Evolutionary conservation across 2,329 filamentous ascomycete genomes (phyloP).

Genomic region (Rhynchosporium secalis): DNA sequence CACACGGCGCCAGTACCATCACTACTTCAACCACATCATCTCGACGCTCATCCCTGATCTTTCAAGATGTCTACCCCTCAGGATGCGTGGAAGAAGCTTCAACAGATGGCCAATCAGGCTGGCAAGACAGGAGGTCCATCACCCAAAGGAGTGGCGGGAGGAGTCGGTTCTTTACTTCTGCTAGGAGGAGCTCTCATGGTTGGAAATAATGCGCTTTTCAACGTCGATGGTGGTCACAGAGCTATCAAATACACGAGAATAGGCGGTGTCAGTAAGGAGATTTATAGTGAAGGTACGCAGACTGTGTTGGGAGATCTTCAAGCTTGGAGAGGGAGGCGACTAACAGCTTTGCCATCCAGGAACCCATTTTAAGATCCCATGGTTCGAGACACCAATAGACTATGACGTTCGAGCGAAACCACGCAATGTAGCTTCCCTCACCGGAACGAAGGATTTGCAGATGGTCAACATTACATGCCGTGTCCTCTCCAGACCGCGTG

Average conservation of each 20-base stretch:
- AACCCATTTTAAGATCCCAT: constrained; percentile 91
- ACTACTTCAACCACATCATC: constrained; percentile 16
- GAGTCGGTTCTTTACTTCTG: constrained; percentile 53
- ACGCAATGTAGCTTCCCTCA: constrained; percentile 93
- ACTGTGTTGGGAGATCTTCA: constrained; percentile 2
- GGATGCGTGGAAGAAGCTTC: constrained; percentile 64
- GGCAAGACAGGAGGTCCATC: constrained; percentile 47
- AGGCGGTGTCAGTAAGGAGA: constrained; percentile 92
- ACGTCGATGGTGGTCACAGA: constrained; percentile 96
- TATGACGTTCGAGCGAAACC: constrained; percentile 99
- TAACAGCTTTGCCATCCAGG: constrained; percentile 50
- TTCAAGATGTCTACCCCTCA: constrained; percentile 52
- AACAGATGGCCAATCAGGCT: constrained; percentile 59
- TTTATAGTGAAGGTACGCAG: constrained; percentile 82
- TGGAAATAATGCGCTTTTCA: constrained; percentile 63
- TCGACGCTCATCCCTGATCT: constrained; percentile 16
- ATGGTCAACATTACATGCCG: constrained; percentile 99
- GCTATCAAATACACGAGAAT: constrained; percentile 97
- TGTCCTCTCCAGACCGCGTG: constrained; percentile 88
- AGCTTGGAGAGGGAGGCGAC: constrained; percentile 12
- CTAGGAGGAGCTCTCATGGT: constrained; percentile 55
- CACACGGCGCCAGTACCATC: constrained; percentile 13
- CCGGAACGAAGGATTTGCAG: constrained; percentile 97
- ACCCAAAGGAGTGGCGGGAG: constrained; percentile 54
- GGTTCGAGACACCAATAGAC: constrained; percentile 94